Evolutionary conservation across 345 rosid genomes (phyloP), one percentile per base, ranked within the genome.

Genomic region (Eucalyptus virginea): DNA sequence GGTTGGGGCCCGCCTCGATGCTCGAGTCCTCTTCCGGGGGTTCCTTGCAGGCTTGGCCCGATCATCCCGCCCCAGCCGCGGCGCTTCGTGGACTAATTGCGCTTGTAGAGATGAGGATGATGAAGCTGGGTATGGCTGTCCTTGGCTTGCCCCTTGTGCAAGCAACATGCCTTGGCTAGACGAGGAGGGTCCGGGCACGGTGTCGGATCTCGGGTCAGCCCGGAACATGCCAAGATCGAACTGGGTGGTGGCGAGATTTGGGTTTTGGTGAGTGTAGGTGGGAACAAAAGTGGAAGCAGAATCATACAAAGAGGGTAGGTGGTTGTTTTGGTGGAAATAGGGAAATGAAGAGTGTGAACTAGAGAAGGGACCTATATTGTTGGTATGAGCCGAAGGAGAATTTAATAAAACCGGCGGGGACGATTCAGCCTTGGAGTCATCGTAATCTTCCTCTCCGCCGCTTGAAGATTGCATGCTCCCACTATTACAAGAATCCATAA

Each of bases 1-100:
- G 72, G 99, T 97, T 4, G 98, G 98, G 12, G 99, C 99, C 47
- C 98, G 91, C 87, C 99, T 94, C 18, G 99, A 96, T 15, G 99
- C 97, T 91, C 99, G 94, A 2, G 99, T 93, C 88, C 99, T 90
- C 92, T 97, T 97, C 93, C 94, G 96, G 30, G 99, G 95, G 92
- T 96, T 97, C 90, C 94, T 88, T 16, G 45, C 90, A 3, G 88
- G 51, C 48, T 49, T 86, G 56, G 86, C 3, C 65, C 91, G 92
- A 86, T 92, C 92, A 32, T 92, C 65, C 9, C 88, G 91, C 40
- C 89, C 49, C 11, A 19, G 67, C 69, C 32, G 88, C 32, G 83
- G 83, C 14, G 28, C 83, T 37, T 77, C 83, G 24, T 77, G 83
- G 83, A 19, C 83, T 37, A 77, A 37, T 40, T 77, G 83, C 28